Conservation (phyloP, 1,284 basidiomycete genomes). For the Cryptococcus jaspeensis region DNA sequence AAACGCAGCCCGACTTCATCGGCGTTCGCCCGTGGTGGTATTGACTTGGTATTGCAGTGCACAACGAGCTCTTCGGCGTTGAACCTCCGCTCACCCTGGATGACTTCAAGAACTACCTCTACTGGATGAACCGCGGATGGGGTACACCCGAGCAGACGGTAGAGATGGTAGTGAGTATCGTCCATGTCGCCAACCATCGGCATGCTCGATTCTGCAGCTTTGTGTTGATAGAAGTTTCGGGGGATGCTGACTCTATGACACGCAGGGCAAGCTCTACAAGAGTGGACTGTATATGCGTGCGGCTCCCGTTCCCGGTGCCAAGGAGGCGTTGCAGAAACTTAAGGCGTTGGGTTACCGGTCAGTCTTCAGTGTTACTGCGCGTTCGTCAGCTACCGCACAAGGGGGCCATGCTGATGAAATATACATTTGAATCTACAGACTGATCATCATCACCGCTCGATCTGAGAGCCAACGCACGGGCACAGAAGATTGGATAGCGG, state of each 20-base stretch:
- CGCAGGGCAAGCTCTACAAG: slow-evolving; percentile 24
- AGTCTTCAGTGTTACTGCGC: not conserved
- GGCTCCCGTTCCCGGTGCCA: slow-evolving; percentile 64
- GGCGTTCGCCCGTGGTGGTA: slow-evolving; percentile 1
- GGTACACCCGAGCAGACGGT: slow-evolving; percentile 58
- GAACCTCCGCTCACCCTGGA: slow-evolving; percentile 53
- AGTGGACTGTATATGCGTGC: slow-evolving; percentile 52
- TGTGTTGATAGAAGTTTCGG: too few species aligned
- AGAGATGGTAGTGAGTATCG: slow-evolving; percentile 38
- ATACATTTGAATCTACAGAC: too few species aligned
- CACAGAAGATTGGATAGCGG: slow-evolving; percentile 66
- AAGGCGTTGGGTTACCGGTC: slow-evolving; percentile 63
- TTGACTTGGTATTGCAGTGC: slow-evolving; percentile 53
- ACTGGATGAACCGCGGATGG: slow-evolving; percentile 69
- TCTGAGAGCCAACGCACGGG: slow-evolving; percentile 59
- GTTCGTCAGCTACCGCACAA: too few species aligned
- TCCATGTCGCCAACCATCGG: not conserved
- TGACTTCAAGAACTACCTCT: slow-evolving; percentile 65
- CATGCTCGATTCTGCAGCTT: too few species aligned
- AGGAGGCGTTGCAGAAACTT: slow-evolving; percentile 60
- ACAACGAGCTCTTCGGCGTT: slow-evolving; percentile 65
- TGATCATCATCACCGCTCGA: slow-evolving; percentile 71
- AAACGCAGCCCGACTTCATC: too few species aligned
- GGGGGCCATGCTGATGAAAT: not conserved
- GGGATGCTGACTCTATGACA: not conserved